Conservation (phyloP, 352 stramenopile genomes). For the Pythium pyrilobum region DNA sequence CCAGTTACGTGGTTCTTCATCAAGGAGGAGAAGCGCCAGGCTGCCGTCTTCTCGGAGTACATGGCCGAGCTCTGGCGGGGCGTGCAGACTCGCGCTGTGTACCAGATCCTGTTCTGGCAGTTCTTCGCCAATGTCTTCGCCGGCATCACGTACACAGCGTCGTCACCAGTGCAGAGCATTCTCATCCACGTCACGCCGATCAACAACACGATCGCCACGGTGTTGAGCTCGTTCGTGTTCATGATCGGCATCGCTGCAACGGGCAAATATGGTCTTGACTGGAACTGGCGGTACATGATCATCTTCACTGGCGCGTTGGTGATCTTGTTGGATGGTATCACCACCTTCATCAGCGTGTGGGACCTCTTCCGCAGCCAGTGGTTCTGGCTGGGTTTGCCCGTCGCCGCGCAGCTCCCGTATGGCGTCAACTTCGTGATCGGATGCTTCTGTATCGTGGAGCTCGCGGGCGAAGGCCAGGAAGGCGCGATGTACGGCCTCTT, state of each 20-base stretch:
- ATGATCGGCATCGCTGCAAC: constrained; percentile 17
- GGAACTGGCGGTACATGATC: constrained; percentile 17
- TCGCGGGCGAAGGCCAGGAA: constrained; percentile 35
- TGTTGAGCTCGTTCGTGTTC: constrained; percentile 26
- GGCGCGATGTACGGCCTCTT: constrained; percentile 34
- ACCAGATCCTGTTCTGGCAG: constrained; percentile 38
- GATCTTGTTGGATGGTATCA: constrained; percentile 14
- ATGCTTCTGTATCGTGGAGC: constrained; percentile 22
- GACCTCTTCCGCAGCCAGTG: constrained; percentile 21
- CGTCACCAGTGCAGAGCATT: constrained; percentile 22
- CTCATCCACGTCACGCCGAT: constrained; percentile 29
- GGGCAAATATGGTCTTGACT: constrained; percentile 14
- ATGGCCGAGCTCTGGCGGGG: constrained; percentile 24
- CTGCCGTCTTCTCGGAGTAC: constrained; percentile 17
- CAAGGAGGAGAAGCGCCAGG: constrained; percentile 23
- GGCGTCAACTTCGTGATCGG: constrained; percentile 27
- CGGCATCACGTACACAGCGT: constrained; percentile 23
- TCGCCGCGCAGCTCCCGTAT: constrained; percentile 25
- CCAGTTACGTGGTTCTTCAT: constrained; percentile 28
- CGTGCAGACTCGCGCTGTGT: constrained; percentile 30
- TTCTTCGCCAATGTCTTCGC: constrained; percentile 37
- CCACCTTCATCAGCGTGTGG: constrained; percentile 25
- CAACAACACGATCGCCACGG: constrained; percentile 29
- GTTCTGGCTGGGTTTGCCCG: constrained; percentile 18
- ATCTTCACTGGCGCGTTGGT: constrained; percentile 13